A percentile compares a stretch with the other conserved stretches of the same genome.
Conservation (phyloP, 1,139 yeast species). For the Yamadazyma atlantica region DNA sequence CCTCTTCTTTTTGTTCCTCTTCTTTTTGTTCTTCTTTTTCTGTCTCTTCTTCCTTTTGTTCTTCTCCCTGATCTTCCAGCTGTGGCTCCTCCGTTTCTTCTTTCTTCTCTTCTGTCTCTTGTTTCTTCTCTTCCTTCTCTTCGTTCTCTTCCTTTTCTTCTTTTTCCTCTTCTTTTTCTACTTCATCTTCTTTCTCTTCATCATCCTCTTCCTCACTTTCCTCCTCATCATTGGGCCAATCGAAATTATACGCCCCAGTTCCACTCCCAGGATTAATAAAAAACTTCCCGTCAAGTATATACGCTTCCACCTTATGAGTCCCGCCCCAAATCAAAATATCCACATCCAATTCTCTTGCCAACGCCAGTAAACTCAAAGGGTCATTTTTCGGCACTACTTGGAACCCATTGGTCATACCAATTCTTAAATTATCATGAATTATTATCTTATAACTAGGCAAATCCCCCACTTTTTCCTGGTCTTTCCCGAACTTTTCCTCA, state of each 20-base stretch:
- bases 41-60: conserved; percentile 10
- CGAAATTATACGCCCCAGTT: conserved; percentile 78
- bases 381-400: conserved; percentile 83
- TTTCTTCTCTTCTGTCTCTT: conserved; percentile 18
- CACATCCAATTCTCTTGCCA: conserved; percentile 90
- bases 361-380: conserved; percentile 75
- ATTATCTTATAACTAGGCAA: conserved; percentile 69
- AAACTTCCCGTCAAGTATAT: conserved; percentile 87
- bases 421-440: conserved; percentile 65
- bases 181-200: conserved; percentile 34
- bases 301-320: conserved; percentile 89
- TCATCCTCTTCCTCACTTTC: conserved; percentile 48
- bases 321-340: conserved; percentile 97
- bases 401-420: conserved; percentile 86
- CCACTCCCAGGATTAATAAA: conserved; percentile 96
- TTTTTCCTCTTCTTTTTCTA: conserved; percentile 21
- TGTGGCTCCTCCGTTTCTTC: conserved; percentile 12
- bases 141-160: conserved; percentile 15
- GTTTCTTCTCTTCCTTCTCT: conserved; percentile 23
- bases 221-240: conserved; percentile 39
- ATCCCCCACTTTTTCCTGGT: conserved; percentile 21
- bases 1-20: conserved; percentile 12
- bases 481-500: conserved; percentile 20
- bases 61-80: conserved; percentile 9
- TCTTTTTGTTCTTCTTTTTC: conserved; percentile 12